Conservation (phyloP, 2,329 filamentous ascomycete genomes). For the Diplocarpon mali region DNA sequence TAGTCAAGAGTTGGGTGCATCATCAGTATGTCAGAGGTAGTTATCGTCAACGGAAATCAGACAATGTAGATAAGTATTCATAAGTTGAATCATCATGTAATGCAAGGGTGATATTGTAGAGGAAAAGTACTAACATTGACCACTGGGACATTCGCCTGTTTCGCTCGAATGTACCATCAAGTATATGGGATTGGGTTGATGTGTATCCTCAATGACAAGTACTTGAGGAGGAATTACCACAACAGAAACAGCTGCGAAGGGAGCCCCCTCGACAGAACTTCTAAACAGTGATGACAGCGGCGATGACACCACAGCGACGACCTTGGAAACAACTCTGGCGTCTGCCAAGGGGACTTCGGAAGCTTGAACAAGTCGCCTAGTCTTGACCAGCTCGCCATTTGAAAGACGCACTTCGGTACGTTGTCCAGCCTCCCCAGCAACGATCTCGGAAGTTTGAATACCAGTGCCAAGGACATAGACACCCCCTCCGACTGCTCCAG, state of each 20-base stretch:
- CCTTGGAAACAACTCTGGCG: constrained; percentile 38
- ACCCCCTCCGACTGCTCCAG: constrained; percentile 80
- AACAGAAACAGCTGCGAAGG: constrained; percentile 62
- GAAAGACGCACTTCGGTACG: constrained; percentile 31
- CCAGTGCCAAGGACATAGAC: constrained; percentile 77
- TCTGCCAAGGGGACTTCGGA: constrained; percentile 4
- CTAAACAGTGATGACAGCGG: constrained; percentile 58
- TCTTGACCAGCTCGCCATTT: constrained; percentile 45
- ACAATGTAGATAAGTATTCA: constrained; percentile 99
- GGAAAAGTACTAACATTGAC: constrained; percentile 68
- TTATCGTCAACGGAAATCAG: constrained; percentile 88
- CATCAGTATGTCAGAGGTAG: constrained; percentile 84
- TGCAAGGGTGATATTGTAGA: constrained; percentile 17
- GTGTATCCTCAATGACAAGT: constrained; percentile 28
- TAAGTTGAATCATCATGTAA: constrained; percentile 73
- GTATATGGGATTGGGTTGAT: constrained; percentile 39
- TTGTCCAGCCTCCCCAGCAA: constrained; percentile 15
- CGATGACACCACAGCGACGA: constrained; percentile 60
- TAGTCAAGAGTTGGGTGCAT: constrained; percentile 26
- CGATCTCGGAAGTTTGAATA: constrained; percentile 33
- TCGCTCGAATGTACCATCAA: constrained; percentile 73
- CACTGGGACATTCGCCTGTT: constrained; percentile 77
- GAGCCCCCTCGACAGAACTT: constrained; percentile 60
- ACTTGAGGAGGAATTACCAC: constrained; percentile 51
- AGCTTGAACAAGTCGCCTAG: constrained; percentile 41